phyloP scores from a whole-genome alignment of 768 basidiomycete species.

The Calocybe cyanea region DNA sequence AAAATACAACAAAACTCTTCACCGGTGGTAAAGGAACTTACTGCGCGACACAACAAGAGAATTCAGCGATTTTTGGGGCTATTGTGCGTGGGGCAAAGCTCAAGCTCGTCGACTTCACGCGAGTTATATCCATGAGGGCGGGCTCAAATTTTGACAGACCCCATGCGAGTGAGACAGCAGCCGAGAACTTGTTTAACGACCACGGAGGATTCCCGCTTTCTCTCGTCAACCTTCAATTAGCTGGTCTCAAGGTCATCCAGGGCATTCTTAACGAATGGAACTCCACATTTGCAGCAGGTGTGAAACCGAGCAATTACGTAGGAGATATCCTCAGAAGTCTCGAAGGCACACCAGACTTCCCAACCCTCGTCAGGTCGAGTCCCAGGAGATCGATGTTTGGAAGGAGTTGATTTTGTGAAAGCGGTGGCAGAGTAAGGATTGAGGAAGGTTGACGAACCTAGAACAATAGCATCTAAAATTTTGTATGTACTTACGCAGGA shows the following conservation, averaged over 20 bases:
- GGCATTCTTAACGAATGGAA: slow-evolving; percentile 7
- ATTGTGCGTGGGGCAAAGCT: slow-evolving; percentile 4
- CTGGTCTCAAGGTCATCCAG: slow-evolving; percentile 10
- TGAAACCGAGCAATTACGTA: slow-evolving; percentile 11
- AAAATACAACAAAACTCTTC: slow-evolving; percentile 5
- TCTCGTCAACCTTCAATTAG: slow-evolving; percentile 9
- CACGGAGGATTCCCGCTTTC: slow-evolving; percentile 9
- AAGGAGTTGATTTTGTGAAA: too few species aligned
- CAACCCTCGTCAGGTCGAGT: too few species aligned
- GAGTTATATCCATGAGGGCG: slow-evolving; percentile 13
- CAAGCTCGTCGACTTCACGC: slow-evolving; percentile 4
- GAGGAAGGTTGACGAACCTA: too few species aligned
- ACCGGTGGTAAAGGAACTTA: slow-evolving; percentile 4
- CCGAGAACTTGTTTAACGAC: slow-evolving; percentile 7
- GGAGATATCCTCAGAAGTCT: slow-evolving; percentile 12
- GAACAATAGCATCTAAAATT: too few species aligned
- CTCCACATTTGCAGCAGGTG: slow-evolving; percentile 3
- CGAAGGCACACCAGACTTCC: slow-evolving; percentile 10
- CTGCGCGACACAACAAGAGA: slow-evolving; percentile 5
- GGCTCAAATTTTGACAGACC: slow-evolving; percentile 13
- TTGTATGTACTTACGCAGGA: too few species aligned
- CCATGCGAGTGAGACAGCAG: slow-evolving; percentile 5
- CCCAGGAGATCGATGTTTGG: too few species aligned
- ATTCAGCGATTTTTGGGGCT: slow-evolving; percentile 3
- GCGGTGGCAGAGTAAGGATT: too few species aligned